Evolutionary conservation across 257 asterid species (phyloP), one percentile per base, ranked within the genome.

Genomic region (Plantago ovata): DNA sequence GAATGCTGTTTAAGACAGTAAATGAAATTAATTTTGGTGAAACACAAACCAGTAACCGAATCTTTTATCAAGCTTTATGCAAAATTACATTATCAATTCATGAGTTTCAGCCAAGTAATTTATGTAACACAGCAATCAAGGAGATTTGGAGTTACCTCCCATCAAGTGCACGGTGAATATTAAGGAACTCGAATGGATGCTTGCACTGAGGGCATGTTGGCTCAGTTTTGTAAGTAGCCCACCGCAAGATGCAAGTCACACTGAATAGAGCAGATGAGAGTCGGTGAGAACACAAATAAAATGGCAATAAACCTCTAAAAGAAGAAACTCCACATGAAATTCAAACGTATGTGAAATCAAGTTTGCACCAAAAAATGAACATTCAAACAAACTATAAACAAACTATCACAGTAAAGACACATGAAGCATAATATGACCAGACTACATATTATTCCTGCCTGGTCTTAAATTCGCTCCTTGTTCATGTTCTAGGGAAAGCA

Each of bases 151-250:
- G 33, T 49, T 81, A 88, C 98, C 95, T 85, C 58, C 98, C 98
- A 76, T 92, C 96, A 66, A 92, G 95, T n/a, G 86, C 69, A 13
- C 95, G 98, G 61, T 80, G 94, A 72, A 92, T 47, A 60, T 80
- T 62, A 33, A 92, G 96, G 73, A 77, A 83, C 73, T 82, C 75
- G 58, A 92, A 92, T 38, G 87, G 93, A 55, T 70, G 65, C 65
- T 88, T 92, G 67, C 98, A 92, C 74, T 88, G 96, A 18, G 98
- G 98, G 66, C 96, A 88, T 12, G 85, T 80, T 13, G 90, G 81
- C 53, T 88, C 83, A 46, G 74, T 80, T 67, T 92, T 88, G 90
- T 76, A 81, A 10, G 96, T 70, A 49, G 95, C 95, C 96, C 98
- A 92, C 9, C 85, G 82, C 64, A 92, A 78, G 71, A 88, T 92